These are phyloP conservation scores for Trametes pubescens DNA, from an alignment of 1,284 basidiomycete genomes.

Conservation along the genomic window DNA sequence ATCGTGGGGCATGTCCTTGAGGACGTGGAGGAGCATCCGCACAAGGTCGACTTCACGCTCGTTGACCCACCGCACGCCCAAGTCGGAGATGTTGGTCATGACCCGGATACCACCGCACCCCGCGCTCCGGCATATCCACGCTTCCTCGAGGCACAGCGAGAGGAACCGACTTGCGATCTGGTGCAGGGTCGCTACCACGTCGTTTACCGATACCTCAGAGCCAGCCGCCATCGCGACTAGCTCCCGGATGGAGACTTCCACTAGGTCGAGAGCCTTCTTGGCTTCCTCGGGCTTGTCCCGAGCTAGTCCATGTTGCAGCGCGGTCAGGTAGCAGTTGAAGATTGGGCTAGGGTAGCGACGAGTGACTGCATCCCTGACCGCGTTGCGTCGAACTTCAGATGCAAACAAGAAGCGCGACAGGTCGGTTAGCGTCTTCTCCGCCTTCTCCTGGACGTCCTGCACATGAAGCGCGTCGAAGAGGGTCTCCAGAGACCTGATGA, in stretches of 20 bases:
- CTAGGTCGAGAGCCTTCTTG: conserved; percentile 64
- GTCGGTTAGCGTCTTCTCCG: conserved; percentile 72
- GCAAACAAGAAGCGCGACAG: conserved; percentile 77
- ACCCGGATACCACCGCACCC: conserved; percentile 87
- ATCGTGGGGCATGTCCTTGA: conserved; percentile 96
- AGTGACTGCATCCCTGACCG: conserved; percentile 58
- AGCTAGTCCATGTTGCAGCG: conserved; percentile 75
- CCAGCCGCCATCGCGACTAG: conserved; percentile 65
- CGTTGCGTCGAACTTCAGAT: conserved; percentile 66
- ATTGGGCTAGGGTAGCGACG: conserved; percentile 69
- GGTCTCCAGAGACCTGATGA: conserved; percentile 77
- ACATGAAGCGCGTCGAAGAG: conserved; percentile 83
- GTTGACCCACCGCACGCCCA: conserved; percentile 84
- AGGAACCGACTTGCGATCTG: conserved; percentile 84
- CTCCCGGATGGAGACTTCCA: conserved; percentile 72
- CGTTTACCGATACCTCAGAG: conserved; percentile 55
- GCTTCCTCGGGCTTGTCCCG: conserved; percentile 70
- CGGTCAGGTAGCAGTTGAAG: conserved; percentile 79
- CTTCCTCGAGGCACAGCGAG: conserved; percentile 87
- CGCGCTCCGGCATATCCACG: conserved; percentile 88
- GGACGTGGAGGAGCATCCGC: conserved; percentile 90
- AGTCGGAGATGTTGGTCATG: conserved; percentile 73
- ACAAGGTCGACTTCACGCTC: conserved; percentile 94
- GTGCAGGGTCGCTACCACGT: conserved; percentile 73
- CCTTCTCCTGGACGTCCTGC: conserved; percentile 74